These are phyloP conservation scores for Fusarium cyanostomum DNA, from an alignment of 2,329 filamentous ascomycete genomes.

Conservation along the genomic window DNA sequence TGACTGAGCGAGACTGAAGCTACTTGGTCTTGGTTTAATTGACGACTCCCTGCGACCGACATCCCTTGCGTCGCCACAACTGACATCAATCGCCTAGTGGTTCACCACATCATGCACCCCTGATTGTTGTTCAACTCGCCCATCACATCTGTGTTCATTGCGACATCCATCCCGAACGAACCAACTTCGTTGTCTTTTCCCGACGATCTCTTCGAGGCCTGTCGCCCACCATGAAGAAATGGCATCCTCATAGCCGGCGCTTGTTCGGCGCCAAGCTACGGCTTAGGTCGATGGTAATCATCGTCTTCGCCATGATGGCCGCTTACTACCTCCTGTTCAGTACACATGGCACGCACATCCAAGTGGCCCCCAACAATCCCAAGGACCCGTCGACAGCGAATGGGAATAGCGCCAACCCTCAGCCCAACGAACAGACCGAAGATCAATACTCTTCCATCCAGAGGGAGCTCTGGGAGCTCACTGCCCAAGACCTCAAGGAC, in stretches of 20 bases:
- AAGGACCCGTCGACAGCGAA: conserved; percentile 4
- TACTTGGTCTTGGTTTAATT: not conserved
- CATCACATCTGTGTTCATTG: conserved; percentile 6
- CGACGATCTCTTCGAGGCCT: conserved; percentile 1
- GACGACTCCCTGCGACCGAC: conserved; percentile 21
- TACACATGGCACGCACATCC: conserved; percentile 46
- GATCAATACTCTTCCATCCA: conserved; percentile 21
- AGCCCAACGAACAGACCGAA: conserved; percentile 14
- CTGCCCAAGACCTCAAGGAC: conserved; percentile 47
- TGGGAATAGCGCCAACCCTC: conserved; percentile 9
- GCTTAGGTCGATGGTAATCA: conserved; percentile 54
- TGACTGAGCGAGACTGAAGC: conserved; percentile 3
- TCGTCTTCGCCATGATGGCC: conserved; percentile 52
- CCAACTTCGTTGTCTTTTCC: conserved; percentile 11
- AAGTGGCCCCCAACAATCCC: conserved; percentile 45
- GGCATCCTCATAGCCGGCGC: conserved; percentile 44
- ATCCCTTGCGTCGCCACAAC: conserved; percentile 21
- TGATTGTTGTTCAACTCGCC: conserved; percentile 24
- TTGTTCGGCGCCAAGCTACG: conserved; percentile 49
- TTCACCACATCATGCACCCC: conserved; percentile 29
- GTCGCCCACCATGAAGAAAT: conserved; percentile 46
- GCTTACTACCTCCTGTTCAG: conserved; percentile 57
- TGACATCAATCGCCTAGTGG: conserved; percentile 6
- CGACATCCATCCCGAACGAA: conserved; percentile 12
- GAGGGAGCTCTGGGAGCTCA: conserved; percentile 48